Percentiles rank a stretch among this genome's conserved stretches.
phyloP scores from a whole-genome alignment of 352 stramenopile species.

The Globisporangium cylindrosporum region DNA sequence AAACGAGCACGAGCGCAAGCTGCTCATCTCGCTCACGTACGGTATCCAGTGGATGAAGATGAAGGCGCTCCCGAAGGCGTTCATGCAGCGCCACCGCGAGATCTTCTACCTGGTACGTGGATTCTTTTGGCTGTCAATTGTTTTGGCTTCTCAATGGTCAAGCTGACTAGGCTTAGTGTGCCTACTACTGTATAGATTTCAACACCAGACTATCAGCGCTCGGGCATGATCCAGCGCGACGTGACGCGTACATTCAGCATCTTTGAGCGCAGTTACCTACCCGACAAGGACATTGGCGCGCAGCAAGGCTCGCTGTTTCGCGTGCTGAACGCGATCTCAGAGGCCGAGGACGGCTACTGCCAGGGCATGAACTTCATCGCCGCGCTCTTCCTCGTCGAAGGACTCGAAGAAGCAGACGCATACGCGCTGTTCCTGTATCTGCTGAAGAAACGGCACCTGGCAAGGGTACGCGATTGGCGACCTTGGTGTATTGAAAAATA shows the following conservation, averaged over 20 bases:
- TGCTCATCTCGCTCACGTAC: constrained; percentile 62
- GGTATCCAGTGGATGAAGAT: constrained; percentile 70
- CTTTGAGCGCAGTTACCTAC: constrained; percentile 54
- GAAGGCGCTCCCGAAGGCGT: constrained; percentile 38
- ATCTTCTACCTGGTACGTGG: constrained; percentile 65
- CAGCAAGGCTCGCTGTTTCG: constrained; percentile 71
- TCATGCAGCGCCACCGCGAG: constrained; percentile 70
- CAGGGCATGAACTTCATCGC: constrained; percentile 91
- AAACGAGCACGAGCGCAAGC: constrained; percentile 51
- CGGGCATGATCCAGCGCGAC: constrained; percentile 69
- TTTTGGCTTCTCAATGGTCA: not conserved
- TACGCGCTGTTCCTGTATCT: constrained; percentile 84
- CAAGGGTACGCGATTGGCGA: constrained; percentile 24
- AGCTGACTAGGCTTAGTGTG: not conserved
- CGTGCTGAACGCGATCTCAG: constrained; percentile 76
- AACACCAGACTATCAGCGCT: constrained; percentile 62
- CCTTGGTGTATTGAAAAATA: not conserved
- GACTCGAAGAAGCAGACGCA: constrained; percentile 70
- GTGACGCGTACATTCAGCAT: constrained; percentile 86
- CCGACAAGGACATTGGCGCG: constrained; percentile 35
- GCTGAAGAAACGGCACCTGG: constrained; percentile 75
- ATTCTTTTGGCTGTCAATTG: not conserved
- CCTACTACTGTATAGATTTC: constrained; percentile 32
- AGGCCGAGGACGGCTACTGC: constrained; percentile 81
- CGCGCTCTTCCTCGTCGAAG: constrained; percentile 81